Evolutionary conservation across 73 alveolate species (phyloP).

Genomic region (Symbiodinium natans): DNA sequence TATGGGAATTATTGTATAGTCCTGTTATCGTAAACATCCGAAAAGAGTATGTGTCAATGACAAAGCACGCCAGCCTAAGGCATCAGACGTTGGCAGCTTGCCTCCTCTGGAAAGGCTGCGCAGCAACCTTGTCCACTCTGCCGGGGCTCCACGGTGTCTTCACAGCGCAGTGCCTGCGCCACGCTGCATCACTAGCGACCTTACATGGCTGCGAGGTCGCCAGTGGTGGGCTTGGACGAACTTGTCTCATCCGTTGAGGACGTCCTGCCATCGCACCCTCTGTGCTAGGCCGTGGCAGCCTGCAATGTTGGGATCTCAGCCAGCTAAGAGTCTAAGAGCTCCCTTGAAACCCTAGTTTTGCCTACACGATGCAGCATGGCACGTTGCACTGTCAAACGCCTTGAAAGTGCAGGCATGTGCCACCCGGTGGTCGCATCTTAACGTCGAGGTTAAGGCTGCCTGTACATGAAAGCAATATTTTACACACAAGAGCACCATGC

Average conservation of each 20-base stretch:
- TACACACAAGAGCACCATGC: too few species aligned
- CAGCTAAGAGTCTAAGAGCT: too few species aligned
- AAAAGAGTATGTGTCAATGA: too few species aligned
- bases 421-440: background rate
- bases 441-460: background rate
- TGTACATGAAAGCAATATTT: too few species aligned
- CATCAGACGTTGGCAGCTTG: constrained; percentile 51
- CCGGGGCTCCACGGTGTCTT: background rate
- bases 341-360: too few species aligned
- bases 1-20: too few species aligned
- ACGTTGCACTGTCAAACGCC: background rate
- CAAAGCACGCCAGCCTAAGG: too few species aligned
- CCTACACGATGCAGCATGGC: too few species aligned
- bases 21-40: too few species aligned
- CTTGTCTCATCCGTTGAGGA: too few species aligned
- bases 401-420: background rate
- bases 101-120: constrained; percentile 22
- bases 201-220: background rate
- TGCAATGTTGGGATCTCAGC: background rate
- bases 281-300: background rate
- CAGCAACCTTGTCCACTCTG: constrained; percentile 49
- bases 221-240: background rate
- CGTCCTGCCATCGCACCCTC: too few species aligned
- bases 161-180: background rate
- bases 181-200: background rate